These are phyloP conservation scores for Boletus coffeatus DNA, from an alignment of 1,284 basidiomycete species.

Conservation along the genomic window DNA sequence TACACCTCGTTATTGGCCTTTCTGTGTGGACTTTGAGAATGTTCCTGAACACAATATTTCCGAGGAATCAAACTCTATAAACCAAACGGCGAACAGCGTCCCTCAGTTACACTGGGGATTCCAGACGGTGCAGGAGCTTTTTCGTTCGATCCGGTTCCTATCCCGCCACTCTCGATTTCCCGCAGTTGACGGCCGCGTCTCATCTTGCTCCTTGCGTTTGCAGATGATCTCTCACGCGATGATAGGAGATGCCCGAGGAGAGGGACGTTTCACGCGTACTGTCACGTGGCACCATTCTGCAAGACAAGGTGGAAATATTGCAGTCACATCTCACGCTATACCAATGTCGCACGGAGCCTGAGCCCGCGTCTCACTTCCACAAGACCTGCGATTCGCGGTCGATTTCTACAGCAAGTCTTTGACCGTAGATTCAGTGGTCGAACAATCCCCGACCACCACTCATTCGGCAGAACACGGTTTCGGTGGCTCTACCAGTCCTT, in stretches of 20 bases:
- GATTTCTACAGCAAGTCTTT: constrained; percentile 73
- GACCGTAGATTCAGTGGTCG: constrained; percentile 65
- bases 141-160: constrained; percentile 77
- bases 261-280: constrained; percentile 64
- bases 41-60: constrained; percentile 67
- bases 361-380: constrained; percentile 54
- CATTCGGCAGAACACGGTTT: constrained; percentile 62
- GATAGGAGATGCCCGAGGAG: constrained; percentile 51
- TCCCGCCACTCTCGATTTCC: constrained; percentile 75
- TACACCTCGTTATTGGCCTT: constrained; percentile 92
- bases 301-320: constrained; percentile 81
- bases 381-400: constrained; percentile 63
- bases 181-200: constrained; percentile 61
- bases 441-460: constrained; percentile 57
- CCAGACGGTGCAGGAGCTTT: constrained; percentile 85
- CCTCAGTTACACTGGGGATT: constrained; percentile 89
- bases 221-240: constrained; percentile 65
- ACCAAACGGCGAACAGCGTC: constrained; percentile 93
- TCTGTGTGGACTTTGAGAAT: constrained; percentile 72
- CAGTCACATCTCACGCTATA: constrained; percentile 71
- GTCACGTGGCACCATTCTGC: constrained; percentile 72
- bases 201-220: constrained; percentile 68
- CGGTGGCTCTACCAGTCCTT: constrained; percentile 54
- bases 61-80: constrained; percentile 77
- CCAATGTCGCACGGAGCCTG: constrained; percentile 54